phyloP scores from a whole-genome alignment of 345 rosid genomes.

The Noccaea bulbosa region DNA sequence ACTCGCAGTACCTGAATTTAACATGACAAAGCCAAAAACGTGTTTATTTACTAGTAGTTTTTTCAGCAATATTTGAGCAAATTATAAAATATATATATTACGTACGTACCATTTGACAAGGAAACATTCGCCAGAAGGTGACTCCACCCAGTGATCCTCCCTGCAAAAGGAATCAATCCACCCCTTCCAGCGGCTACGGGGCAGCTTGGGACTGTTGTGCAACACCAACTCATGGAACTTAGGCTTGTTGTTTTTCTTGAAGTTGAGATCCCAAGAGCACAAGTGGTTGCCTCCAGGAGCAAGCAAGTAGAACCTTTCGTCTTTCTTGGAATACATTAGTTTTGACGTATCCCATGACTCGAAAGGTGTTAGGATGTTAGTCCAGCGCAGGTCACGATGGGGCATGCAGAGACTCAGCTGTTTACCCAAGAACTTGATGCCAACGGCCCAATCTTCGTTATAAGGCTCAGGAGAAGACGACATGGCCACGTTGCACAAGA shows the following conservation, averaged over 20 bases:
- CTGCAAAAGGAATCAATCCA: too few species aligned
- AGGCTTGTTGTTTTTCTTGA: neutral
- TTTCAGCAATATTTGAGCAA: too few species aligned
- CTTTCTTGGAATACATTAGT: constrained; percentile 15
- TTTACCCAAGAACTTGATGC: constrained; percentile 28
- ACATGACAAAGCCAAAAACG: too few species aligned
- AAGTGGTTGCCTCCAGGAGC: constrained; percentile 20
- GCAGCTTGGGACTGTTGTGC: too few species aligned
- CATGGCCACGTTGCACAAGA: constrained; percentile 27
- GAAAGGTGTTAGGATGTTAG: constrained; percentile 15
- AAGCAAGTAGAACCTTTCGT: constrained; percentile 8
- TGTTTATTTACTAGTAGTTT: too few species aligned
- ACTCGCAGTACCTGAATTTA: neutral
- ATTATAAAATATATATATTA: too few species aligned
- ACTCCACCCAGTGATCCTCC: too few species aligned
- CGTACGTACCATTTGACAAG: neutral
- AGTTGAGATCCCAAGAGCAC: neutral
- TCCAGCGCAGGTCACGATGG: constrained; percentile 12
- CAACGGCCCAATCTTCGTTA: constrained; percentile 7
- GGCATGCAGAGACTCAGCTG: constrained; percentile 26
- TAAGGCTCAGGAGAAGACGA: constrained; percentile 21
- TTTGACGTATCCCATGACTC: constrained; percentile 11
- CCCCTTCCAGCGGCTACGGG: too few species aligned
- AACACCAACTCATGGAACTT: too few species aligned
- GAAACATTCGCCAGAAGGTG: too few species aligned